Percentiles rank a stretch among this genome's conserved stretches.
These are phyloP conservation scores for Fusarium odoratissimum DNA, from an alignment of 2,329 filamentous ascomycete genomes.

Conservation along the genomic window DNA sequence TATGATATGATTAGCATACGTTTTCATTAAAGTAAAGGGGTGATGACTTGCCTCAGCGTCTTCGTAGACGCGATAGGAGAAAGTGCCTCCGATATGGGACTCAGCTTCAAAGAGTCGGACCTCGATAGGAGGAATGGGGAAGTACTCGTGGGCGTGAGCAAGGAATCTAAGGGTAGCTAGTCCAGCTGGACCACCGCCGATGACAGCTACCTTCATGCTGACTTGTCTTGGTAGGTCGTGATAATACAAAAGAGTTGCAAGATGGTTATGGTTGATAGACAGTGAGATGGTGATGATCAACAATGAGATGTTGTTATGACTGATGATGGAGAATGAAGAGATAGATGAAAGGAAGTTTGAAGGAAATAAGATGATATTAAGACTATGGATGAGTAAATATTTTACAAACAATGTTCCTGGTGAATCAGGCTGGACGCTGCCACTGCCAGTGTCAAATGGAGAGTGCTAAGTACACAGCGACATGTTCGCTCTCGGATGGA, in stretches of 20 bases:
- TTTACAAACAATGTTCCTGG: neutral
- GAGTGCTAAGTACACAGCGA: neutral
- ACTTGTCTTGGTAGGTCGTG: neutral
- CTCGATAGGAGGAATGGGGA: slow-evolving; percentile 53
- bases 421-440: neutral
- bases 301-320: neutral
- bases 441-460: neutral
- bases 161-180: slow-evolving; percentile 57
- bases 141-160: slow-evolving; percentile 52
- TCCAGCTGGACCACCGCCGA: slow-evolving; percentile 58
- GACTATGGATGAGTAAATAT: too few relatives aligned
- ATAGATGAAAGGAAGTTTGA: rapidly evolving
- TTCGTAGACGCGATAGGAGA: slow-evolving; percentile 60
- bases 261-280: neutral
- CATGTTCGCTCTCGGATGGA: neutral
- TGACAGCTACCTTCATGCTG: slow-evolving; percentile 54
- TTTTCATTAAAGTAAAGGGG: rapidly evolving
- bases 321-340: neutral
- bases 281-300: neutral
- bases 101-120: slow-evolving; percentile 59
- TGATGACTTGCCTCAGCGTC: slow-evolving; percentile 55
- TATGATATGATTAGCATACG: slow-evolving; percentile 12
- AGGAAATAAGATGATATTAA: rapidly evolving
- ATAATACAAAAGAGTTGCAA: neutral
- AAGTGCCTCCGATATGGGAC: slow-evolving; percentile 59